phyloP scores from a whole-genome alignment of 345 rosid species.

The Viola odorata region DNA sequence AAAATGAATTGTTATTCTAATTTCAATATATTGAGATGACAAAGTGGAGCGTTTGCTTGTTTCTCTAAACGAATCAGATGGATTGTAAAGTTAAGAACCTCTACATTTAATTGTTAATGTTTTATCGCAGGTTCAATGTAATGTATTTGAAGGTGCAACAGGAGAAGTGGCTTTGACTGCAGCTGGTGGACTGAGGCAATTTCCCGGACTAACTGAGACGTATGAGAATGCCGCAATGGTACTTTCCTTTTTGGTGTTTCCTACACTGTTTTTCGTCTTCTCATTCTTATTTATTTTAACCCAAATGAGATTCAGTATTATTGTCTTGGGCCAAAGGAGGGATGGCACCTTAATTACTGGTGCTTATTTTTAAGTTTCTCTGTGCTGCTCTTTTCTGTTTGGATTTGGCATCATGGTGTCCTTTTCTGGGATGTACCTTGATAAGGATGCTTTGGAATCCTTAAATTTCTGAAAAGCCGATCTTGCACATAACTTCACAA shows the following conservation, averaged over 20 bases:
- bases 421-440: neutral
- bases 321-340: no score
- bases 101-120: conserved; percentile 17
- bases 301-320: no score
- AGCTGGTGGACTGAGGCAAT: conserved; percentile 82
- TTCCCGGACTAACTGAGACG: conserved; percentile 62
- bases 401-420: no score
- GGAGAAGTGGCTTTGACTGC: conserved; percentile 89
- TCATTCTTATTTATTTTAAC: no score
- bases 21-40: neutral
- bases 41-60: no score
- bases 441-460: neutral
- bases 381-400: no score
- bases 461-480: neutral
- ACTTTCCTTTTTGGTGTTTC: conserved; percentile 12
- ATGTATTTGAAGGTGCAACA: conserved; percentile 76
- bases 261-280: no score
- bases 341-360: no score
- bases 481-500: neutral
- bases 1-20: neutral
- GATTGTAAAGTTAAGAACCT: neutral
- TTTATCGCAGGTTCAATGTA: conserved; percentile 71
- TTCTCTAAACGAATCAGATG: no score
- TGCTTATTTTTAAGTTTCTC: no score
- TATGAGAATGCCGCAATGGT: conserved; percentile 94